Evolutionary conservation across 2,329 filamentous ascomycete species (phyloP), one percentile per base, ranked within the genome.

Genomic region (Penicillium sp.): DNA sequence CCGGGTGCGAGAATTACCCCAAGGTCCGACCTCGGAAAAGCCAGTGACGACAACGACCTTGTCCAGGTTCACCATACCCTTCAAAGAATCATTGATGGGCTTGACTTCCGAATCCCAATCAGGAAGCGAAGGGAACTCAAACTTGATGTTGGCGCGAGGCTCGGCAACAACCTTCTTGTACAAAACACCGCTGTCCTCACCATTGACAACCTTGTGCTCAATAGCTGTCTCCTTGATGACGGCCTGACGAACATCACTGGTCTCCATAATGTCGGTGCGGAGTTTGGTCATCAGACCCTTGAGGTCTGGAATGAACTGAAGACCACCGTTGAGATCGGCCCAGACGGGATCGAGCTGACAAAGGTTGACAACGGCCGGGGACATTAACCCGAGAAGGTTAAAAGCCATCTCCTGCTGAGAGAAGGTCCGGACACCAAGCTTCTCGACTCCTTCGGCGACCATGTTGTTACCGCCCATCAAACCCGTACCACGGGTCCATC

Each of bases 381-480:
- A 85, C 92, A 98, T 95, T 36, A 98, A 78, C 52, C 92, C 90
- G 30, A 98, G 79, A 51, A 98, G 70, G 69, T 98, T 98, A 76
- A 98, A 98, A 11, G 92, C 92, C 92, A 98, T 98, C 68, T 98
- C 92, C 64, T 95, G 88, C 70, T 96, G 92, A 7, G 90, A 96
- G 75, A 98, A 98, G 3, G 92, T 98, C 55, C 92, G 88, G 16
- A 96, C 92, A 56, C 92, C 92, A 51, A 93, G 92, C 55, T 85
- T 86, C 73, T 98, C 92, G 39, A 98, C 87, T 43, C 90, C 92
- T 65, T 96, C 90, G 23, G 92, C 92, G 50, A 96, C 89, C 55
- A 96, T 81, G 67, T 98, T 96, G 75, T 96, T 96, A 59, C 85
- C 89, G 51, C 84, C 85, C 90, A 98, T 98, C 55, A 98, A 80